A percentile compares a stretch with the other conserved stretches of the same genome.
Conservation (phyloP, 1,284 basidiomycete genomes). For the Polyporus tsugae region DNA sequence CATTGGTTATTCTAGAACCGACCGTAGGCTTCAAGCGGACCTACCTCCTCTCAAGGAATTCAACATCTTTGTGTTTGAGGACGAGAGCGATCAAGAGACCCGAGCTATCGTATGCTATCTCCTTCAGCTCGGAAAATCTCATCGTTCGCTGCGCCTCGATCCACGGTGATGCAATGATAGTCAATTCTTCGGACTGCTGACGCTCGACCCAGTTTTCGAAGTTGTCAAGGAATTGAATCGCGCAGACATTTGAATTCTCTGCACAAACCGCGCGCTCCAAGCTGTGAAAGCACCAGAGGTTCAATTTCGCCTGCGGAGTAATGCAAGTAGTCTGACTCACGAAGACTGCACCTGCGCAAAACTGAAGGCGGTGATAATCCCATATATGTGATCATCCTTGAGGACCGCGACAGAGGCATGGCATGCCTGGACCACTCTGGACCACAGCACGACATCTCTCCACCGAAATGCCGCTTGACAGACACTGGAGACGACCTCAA, state of each 20-base stretch:
- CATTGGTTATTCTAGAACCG: neutral
- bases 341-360: neutral
- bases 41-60: conserved; percentile 11
- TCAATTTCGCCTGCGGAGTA: neutral
- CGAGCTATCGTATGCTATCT: neutral
- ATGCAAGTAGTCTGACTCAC: neutral
- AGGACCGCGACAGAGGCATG: neutral
- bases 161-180: neutral
- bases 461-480: conserved; percentile 15
- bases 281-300: neutral
- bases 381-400: neutral
- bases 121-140: neutral
- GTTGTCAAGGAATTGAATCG: conserved; percentile 11
- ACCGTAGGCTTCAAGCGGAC: neutral
- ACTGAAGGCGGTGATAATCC: neutral
- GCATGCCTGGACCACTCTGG: neutral
- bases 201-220: conserved; percentile 1
- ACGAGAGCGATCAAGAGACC: conserved; percentile 1
- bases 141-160: neutral
- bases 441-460: conserved; percentile 16
- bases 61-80: conserved; percentile 7
- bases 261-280: neutral
- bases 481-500: neutral
- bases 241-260: neutral
- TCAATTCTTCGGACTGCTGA: neutral